Evolutionary conservation across 2,329 filamentous ascomycete species (phyloP), one percentile per base, ranked within the genome.

Genomic region (Ascochyta lentis): DNA sequence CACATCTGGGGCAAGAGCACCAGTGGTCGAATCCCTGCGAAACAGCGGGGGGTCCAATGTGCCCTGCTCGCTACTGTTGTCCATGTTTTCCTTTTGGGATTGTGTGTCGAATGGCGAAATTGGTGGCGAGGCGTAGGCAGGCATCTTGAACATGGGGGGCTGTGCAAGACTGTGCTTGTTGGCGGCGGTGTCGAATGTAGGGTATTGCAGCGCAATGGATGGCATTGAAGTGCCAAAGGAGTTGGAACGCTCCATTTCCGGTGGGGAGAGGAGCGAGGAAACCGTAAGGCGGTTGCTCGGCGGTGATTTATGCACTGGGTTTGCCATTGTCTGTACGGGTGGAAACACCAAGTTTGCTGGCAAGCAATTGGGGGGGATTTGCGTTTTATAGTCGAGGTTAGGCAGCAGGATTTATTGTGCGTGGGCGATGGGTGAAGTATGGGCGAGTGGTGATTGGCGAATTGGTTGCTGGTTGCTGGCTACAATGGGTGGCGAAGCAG

Each of bases 191-290:
- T 44, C 38, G 38, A 44, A 38, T 27, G 50, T 47, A 15, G 31
- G 66, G 48, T 56, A 70, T 59, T 31, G 66, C 59, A 33, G 60
- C 34, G 49, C 68, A 56, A 53, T 34, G 13, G 49, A 44, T n/a
- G 31, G 70, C 68, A 54, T 66, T 64, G 64, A 70, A 70, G 69
- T 74, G 61, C 69, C 69, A 67, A 76, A 77, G n/a, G 72, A 74
- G 56, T 74, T 72, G 49, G 69, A 69, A 31, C 70, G 71, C 64
- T 76, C 75, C 68, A 74, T 71, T 64, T 77, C 75, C 16, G 75
- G 75, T 8, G 75, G 75, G 13, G 75, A 77, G 56, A 77, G 74
- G 42, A 77, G 72, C 15, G 75, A 76, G 54, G 71, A 74, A 45
- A 75, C 70, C 41, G 71, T 66, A 16, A 74, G 67, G 54, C 69